Evolutionary conservation across 495 filamentous ascomycete genomes (phyloP), one percentile per base, ranked within the genome.

Genomic region (Penicillium silybi): DNA sequence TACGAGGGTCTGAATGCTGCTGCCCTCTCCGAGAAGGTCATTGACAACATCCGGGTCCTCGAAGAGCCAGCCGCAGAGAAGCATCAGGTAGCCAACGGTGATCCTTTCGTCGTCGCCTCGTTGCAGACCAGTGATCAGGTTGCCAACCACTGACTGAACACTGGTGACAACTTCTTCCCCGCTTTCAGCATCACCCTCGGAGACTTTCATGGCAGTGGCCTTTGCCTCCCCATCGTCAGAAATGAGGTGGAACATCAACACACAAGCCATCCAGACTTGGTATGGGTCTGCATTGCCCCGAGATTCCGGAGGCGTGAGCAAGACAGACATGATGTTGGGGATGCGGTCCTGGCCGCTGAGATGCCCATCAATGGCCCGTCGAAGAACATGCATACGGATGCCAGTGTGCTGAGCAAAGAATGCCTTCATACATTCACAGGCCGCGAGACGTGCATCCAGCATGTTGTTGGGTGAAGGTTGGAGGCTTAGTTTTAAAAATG

Each of bases 81-180:
- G 69, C 88, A 96, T 96, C 37, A 96, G 69, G 62, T 97, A 96
- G 16, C 87, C 95, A 43, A 95, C 80, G 8, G 85, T 80, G 48
- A 95, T 81, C 45, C 92, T 79, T 49, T 90, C 84, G 63, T 97
- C 95, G 25, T 89, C 86, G 9, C 79, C 78, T 47, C 84, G 81
- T 63, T 88, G 85, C 51, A 91, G 71, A 16, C 79, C 85, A 52
- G 80, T 82, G 29, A 96, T 82, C 6, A 98, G 77, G 55, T 96
- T 91, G 5, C 84, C 84, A 13, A 89, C 82, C 43, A 97, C 82
- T 1, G 83, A 80, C 66, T 98, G 93, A 48, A 98, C 90, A 65
- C 87, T 92, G 7, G 92, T 97, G 44, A 98, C 85, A 4, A 95
- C 92, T 64, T 98, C 93, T 74, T 98, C 93, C 10, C 95, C 93